Percentiles rank a stretch among this genome's conserved stretches.
Conservation (phyloP, 1,284 basidiomycete species). For the Dichomitus squalens region DNA sequence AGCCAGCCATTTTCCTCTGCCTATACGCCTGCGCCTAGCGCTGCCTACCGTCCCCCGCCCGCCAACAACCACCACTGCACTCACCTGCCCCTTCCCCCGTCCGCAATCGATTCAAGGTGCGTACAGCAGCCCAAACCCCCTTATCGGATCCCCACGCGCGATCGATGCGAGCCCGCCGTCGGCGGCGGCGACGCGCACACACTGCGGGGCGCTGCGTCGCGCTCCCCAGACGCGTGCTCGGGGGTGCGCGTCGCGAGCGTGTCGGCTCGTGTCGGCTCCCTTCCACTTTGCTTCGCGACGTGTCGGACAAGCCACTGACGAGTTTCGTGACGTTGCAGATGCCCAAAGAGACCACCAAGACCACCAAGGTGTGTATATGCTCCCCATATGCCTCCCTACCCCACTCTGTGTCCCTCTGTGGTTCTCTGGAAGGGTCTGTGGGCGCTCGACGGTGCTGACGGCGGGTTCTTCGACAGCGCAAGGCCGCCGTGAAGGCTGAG, state of each 20-base stretch:
- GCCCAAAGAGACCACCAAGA: constrained; percentile 80
- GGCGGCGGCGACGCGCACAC: constrained; percentile 19
- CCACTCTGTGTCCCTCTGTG: background rate
- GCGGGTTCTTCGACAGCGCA: constrained; percentile 50
- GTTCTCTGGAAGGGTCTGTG: constrained; percentile 4
- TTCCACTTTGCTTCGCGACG: constrained; percentile 25
- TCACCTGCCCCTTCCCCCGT: constrained; percentile 15
- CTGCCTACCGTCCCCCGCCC: constrained; percentile 22
- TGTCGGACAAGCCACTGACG: constrained; percentile 38
- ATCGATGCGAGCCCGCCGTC: constrained; percentile 26
- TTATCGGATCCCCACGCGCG: constrained; percentile 26
- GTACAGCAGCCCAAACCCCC: constrained; percentile 11
- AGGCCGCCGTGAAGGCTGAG: constrained; percentile 72
- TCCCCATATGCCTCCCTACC: constrained; percentile 15
- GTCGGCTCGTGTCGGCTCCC: constrained; percentile 10
- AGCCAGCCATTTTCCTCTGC: constrained; percentile 29
- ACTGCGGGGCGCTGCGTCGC: constrained; percentile 25
- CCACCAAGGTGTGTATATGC: constrained; percentile 65
- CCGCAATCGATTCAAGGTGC: constrained; percentile 21
- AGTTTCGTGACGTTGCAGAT: constrained; percentile 53
- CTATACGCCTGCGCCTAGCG: constrained; percentile 31
- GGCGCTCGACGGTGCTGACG: constrained; percentile 16
- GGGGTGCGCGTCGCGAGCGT: constrained; percentile 26
- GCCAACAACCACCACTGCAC: constrained; percentile 15
- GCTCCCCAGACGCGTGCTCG: constrained; percentile 32